Evolutionary conservation across 495 filamentous ascomycete genomes (phyloP).

Genomic region (Aspergillus saccharolyticus): DNA sequence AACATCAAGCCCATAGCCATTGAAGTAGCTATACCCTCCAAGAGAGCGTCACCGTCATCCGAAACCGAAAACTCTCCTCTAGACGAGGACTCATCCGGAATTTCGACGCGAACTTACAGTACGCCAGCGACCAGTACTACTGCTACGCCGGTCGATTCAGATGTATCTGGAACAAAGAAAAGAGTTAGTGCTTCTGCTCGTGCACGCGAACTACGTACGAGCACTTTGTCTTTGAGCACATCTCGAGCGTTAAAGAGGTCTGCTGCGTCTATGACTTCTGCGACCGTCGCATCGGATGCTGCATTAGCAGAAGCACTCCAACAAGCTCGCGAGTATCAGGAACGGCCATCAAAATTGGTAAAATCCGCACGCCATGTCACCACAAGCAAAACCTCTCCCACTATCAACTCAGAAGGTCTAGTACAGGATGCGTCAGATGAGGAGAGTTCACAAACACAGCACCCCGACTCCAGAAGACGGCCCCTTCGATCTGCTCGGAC

Average conservation of each 20-base stretch:
- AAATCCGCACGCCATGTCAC: slow-evolving; percentile 18
- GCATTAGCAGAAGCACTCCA: slow-evolving; percentile 53
- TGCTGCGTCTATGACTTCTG: slow-evolving; percentile 14
- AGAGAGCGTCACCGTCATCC: slow-evolving; percentile 20
- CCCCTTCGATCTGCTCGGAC: slow-evolving; percentile 11
- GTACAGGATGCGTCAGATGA: slow-evolving; percentile 22
- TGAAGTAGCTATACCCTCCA: slow-evolving; percentile 41
- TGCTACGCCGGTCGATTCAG: slow-evolving; percentile 50
- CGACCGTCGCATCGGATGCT: slow-evolving; percentile 45
- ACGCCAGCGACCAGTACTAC: slow-evolving; percentile 75
- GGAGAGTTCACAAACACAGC: slow-evolving; percentile 7
- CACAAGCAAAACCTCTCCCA: slow-evolving; percentile 8
- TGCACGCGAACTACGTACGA: slow-evolving; percentile 38
- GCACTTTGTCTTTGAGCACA: slow-evolving; percentile 28
- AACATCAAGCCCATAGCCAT: slow-evolving; percentile 6
- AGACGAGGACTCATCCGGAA: slow-evolving; percentile 26
- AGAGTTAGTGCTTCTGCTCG: slow-evolving; percentile 38
- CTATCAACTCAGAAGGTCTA: slow-evolving; percentile 13
- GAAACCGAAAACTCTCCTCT: slow-evolving; percentile 30
- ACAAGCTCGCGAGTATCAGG: slow-evolving; percentile 58
- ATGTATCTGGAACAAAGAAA: slow-evolving; percentile 23
- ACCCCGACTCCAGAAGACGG: slow-evolving; percentile 12
- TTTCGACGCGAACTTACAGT: slow-evolving; percentile 56
- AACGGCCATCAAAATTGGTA: slow-evolving; percentile 20
- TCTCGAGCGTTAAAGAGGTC: slow-evolving; percentile 34